Percentiles rank a stretch among this genome's conserved stretches.
Evolutionary conservation across 2,329 filamentous ascomycete genomes (phyloP).

Genomic region (Bipolaris victoriae): DNA sequence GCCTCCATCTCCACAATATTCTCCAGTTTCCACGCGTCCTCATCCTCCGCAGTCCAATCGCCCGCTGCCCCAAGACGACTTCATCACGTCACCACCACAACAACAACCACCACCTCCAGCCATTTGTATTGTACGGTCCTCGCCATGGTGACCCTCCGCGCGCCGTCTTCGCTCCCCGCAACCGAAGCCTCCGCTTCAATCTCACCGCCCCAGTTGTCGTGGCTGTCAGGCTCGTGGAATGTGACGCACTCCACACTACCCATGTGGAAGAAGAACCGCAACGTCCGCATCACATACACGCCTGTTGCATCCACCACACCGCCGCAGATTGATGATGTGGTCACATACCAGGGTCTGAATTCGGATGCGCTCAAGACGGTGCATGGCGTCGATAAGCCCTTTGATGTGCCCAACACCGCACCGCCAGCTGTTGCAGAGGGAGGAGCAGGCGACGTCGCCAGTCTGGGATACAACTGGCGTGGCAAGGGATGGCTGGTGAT

Average conservation of each 20-base stretch:
- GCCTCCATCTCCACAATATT: slow-evolving; percentile 12
- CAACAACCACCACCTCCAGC: background rate
- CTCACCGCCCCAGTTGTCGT: slow-evolving; percentile 47
- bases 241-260: slow-evolving; percentile 50
- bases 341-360: slow-evolving; percentile 68
- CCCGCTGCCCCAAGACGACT: background rate
- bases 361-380: slow-evolving; percentile 64
- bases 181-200: slow-evolving; percentile 24
- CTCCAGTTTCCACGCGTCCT: slow-evolving; percentile 15
- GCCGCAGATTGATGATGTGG: slow-evolving; percentile 69
- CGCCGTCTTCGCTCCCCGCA: slow-evolving; percentile 32
- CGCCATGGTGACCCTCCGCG: slow-evolving; percentile 34
- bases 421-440: background rate
- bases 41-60: slow-evolving; percentile 1
- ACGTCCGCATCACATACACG: slow-evolving; percentile 80
- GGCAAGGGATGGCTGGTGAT: slow-evolving; percentile 77
- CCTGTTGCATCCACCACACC: slow-evolving; percentile 40
- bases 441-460: slow-evolving; percentile 56
- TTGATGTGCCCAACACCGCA: slow-evolving; percentile 31
- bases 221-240: slow-evolving; percentile 44
- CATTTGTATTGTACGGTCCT: background rate
- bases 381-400: slow-evolving; percentile 66
- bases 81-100: background rate
- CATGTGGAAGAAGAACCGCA: slow-evolving; percentile 82
- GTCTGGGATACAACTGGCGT: slow-evolving; percentile 65